Base-by-base conservation (phyloP, 1,284 basidiomycete species). In the Exsudoporus floridanus region DNA sequence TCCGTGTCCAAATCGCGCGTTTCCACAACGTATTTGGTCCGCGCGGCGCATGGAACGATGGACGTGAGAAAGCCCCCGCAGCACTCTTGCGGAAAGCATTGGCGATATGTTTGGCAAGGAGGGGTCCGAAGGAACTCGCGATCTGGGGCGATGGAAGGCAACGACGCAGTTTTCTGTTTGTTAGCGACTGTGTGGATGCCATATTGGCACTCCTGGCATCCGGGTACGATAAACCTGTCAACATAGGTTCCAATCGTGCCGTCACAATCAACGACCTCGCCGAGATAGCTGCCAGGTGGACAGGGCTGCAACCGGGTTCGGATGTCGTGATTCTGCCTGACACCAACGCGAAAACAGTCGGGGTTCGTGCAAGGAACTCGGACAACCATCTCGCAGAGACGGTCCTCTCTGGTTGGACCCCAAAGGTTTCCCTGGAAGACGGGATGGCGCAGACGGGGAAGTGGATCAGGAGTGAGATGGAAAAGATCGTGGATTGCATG, bases 21-120 rank as follows among this genome's bases (percentile, higher is more conserved):
- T 82, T 84, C 56, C 83, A 84, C 50, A 83, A 84, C 52, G 70
- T 84, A 16, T 84, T 74, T 55, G 82, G 82, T 4, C 80, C 79
- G 1, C 70, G 74, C 5, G 79, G 79, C 0, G 70, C 77, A 4
- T 84, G 80, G 80, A 67, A 61, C 46, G 70, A 75, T 35, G 83
- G 83, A 0, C 73, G 74, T 13, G 82, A 84, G 66, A 84, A 84
- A 59, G 82, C 69, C 2, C 82, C 81, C 0, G 82, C 82, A 5
- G 81, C 83, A 0, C 58, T 84, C 51, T 64, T 82, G 16, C 76
- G 82, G 7, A 84, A 83, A 56, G 78, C 79, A 2, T 31, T 77
- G 16, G 74, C 74, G 0, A 66, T 70, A 21, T 53, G 60, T 13
- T 40, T 54, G 27, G 52, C 56, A 7, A 38, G 28, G 10, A 25